Evolutionary conservation across 148 eudicot genomes (phyloP).

Genomic region (Oxyria digyna): DNA sequence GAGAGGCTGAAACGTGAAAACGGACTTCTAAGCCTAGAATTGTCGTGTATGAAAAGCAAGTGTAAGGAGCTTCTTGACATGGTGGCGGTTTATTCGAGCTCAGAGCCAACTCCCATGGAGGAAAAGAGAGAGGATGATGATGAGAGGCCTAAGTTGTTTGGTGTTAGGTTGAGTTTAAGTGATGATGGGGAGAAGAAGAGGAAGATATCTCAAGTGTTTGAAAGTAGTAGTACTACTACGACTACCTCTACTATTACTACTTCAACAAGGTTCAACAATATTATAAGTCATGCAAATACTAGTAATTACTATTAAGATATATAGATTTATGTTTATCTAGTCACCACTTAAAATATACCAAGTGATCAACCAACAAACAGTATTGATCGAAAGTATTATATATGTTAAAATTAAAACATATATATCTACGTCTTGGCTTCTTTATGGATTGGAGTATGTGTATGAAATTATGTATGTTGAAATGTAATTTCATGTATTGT

Average conservation of each 20-base stretch:
- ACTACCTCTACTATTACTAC: not conserved
- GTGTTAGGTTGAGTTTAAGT: slow-evolving; percentile 50
- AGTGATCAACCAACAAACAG: not conserved
- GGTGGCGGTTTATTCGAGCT: slow-evolving; percentile 24
- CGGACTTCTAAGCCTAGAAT: slow-evolving; percentile 51
- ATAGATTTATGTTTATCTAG: not conserved
- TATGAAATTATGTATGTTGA: not conserved
- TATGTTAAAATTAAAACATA: not conserved
- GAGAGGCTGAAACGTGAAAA: slow-evolving; percentile 56
- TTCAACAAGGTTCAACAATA: not conserved
- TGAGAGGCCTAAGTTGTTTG: slow-evolving; percentile 50
- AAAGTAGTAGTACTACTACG: not conserved
- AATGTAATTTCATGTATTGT: not conserved
- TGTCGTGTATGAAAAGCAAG: slow-evolving; percentile 47
- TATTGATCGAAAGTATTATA: not conserved
- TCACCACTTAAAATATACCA: not conserved
- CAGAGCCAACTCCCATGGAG: not conserved
- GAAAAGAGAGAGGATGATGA: slow-evolving; percentile 11
- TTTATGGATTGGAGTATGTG: not conserved
- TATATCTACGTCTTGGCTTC: not conserved
- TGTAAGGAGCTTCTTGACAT: slow-evolving; percentile 61
- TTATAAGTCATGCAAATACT: not conserved
- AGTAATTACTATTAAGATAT: not conserved
- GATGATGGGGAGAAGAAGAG: slow-evolving; percentile 33
- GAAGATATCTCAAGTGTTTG: slow-evolving; percentile 18